Evolutionary conservation across 208 protist genomes (phyloP).

Genomic region (Porcisia deanei): DNA sequence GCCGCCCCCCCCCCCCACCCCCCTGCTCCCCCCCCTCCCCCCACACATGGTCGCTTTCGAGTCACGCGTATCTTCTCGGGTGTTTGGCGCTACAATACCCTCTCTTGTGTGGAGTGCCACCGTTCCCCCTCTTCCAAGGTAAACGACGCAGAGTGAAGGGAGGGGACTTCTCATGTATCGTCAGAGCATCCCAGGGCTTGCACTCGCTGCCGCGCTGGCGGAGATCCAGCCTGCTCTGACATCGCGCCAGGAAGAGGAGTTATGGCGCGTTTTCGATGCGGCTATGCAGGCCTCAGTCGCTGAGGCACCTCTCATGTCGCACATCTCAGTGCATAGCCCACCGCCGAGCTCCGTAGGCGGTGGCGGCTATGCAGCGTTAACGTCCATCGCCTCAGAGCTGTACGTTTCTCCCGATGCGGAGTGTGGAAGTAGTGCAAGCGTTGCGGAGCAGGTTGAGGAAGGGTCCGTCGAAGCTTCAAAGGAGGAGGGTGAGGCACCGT

Average conservation of each 20-base stretch:
- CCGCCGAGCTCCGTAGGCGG: slow-evolving; percentile 22
- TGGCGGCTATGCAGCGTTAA: slow-evolving; percentile 11
- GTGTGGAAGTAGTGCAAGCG: neutral
- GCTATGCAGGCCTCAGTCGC: slow-evolving; percentile 67
- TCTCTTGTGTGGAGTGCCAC: neutral
- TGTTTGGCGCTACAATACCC: neutral
- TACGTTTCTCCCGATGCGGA: slow-evolving; percentile 17
- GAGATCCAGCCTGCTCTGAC: slow-evolving; percentile 62
- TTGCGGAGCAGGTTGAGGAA: neutral
- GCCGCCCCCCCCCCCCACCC: neutral
- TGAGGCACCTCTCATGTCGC: slow-evolving; percentile 60
- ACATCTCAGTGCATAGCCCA: slow-evolving; percentile 52
- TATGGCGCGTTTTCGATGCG: slow-evolving; percentile 82
- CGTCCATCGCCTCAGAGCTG: neutral
- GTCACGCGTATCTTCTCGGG: neutral
- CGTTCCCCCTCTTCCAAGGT: neutral
- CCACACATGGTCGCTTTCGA: neutral
- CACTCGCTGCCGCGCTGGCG: slow-evolving; percentile 65
- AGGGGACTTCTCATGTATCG: slow-evolving; percentile 62
- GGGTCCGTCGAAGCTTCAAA: neutral
- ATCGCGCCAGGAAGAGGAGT: slow-evolving; percentile 60
- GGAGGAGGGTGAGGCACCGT: neutral
- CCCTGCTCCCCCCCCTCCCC: neutral
- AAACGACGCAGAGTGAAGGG: too few relatives aligned
- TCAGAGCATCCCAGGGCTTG: slow-evolving; percentile 63